phyloP scores from a whole-genome alignment of 139 green algal species.

The Trebouxia sp. region DNA sequence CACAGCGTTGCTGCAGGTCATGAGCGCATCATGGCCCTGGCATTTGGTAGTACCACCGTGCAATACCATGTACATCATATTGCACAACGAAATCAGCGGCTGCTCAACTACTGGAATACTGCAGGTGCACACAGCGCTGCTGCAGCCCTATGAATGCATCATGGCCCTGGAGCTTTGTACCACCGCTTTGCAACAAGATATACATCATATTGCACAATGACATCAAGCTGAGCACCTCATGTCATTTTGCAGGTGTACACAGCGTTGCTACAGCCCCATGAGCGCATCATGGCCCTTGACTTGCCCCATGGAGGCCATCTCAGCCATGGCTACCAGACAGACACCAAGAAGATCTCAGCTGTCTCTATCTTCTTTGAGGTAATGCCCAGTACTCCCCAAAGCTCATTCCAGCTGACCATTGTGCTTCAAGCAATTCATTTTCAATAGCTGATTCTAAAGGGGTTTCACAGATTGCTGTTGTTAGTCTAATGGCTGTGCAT shows the following conservation, averaged over 20 bases:
- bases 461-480: neutral
- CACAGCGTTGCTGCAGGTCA: neutral
- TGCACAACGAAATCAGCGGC: too few relatives aligned
- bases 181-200: too few relatives aligned
- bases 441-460: too few relatives aligned
- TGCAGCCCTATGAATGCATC: constrained; percentile 97
- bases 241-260: constrained; percentile 88
- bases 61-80: too few relatives aligned
- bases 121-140: constrained; percentile 95
- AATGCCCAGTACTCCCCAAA: neutral
- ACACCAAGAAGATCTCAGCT: constrained; percentile 98
- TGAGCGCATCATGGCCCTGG: too few relatives aligned
- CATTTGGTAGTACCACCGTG: too few relatives aligned
- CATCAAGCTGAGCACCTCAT: too few relatives aligned
- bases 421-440: too few relatives aligned
- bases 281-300: constrained; percentile 99
- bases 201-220: too few relatives aligned
- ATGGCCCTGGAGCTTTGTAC: constrained; percentile 98
- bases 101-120: too few relatives aligned
- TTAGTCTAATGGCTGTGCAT: neutral
- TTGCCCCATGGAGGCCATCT: constrained; percentile 97
- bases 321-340: constrained; percentile 95
- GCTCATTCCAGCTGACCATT: neutral
- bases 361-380: constrained; percentile 97
- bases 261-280: constrained; percentile 94